phyloP scores from a whole-genome alignment of 768 basidiomycete species.

The Lentinus tigrinus region DNA sequence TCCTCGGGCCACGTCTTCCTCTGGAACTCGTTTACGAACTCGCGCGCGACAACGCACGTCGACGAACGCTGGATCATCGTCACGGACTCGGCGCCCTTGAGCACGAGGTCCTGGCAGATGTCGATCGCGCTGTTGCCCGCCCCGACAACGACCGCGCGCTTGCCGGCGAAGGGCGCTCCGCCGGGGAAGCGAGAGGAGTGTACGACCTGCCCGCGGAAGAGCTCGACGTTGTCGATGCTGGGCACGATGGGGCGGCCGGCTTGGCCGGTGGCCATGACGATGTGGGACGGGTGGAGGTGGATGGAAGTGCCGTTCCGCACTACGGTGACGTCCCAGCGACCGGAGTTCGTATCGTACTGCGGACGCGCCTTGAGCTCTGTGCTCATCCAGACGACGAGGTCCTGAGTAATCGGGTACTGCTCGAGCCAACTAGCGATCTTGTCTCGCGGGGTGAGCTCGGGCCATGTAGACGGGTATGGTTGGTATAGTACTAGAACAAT shows the following conservation, averaged over 20 bases:
- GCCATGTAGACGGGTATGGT: slow-evolving; percentile 16
- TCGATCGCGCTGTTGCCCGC: slow-evolving; percentile 45
- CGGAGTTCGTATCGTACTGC: slow-evolving; percentile 35
- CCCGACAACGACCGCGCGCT: slow-evolving; percentile 68
- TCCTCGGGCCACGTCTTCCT: slow-evolving; percentile 20
- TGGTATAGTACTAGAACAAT: slow-evolving; percentile 4
- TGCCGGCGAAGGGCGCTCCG: slow-evolving; percentile 50
- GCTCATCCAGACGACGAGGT: slow-evolving; percentile 64
- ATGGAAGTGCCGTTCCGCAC: slow-evolving; percentile 33
- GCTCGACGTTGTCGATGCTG: slow-evolving; percentile 41
- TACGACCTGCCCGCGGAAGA: slow-evolving; percentile 48
- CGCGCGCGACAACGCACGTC: slow-evolving; percentile 32
- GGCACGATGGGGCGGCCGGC: slow-evolving; percentile 48
- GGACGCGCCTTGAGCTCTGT: slow-evolving; percentile 38
- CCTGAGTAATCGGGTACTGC: slow-evolving; percentile 55
- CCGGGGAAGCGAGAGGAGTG: slow-evolving; percentile 54
- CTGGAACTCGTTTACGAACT: neutral
- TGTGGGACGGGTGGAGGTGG: slow-evolving; percentile 44
- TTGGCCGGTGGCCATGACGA: slow-evolving; percentile 58
- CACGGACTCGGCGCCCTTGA: slow-evolving; percentile 33
- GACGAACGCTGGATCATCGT: slow-evolving; percentile 43
- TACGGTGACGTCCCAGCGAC: slow-evolving; percentile 47
- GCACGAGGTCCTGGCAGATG: slow-evolving; percentile 20
- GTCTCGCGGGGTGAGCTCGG: slow-evolving; percentile 37
- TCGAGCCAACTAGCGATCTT: slow-evolving; percentile 74